Base-by-base conservation (phyloP, 1,284 basidiomycete genomes). In the Malassezia obtusa region DNA sequence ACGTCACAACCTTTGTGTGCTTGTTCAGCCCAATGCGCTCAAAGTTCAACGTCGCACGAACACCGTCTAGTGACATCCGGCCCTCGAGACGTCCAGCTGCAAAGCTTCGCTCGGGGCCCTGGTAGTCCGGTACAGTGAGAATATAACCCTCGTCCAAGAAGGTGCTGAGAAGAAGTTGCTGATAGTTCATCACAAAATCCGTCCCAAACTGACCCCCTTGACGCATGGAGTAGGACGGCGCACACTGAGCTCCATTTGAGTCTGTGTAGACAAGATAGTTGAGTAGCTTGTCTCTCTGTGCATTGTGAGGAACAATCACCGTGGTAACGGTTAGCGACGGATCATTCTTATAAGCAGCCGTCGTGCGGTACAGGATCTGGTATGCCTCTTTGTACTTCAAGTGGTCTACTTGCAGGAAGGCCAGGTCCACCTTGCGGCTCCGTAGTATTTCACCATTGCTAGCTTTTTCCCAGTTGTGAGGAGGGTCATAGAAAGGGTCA, bases 401-500 rank as follows among this genome's bases (percentile, higher is more conserved):
- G 26, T 43, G 24, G 12, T 26, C 35, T 2, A 26, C 17, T 17
- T 38, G 12, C 17, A 53, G 17, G 8, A 28, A 40, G 8, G 45
- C 30, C 12, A 65, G 47, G 11, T 61, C 46, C 21, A 68, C 48
- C 15, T 48, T 19, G 21, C 68, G 57, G 1, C 58, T 60, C 1
- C 61, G 53, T 1, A 70, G 44, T 45, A 70, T 55, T 6, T 57
- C 46, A 22, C 68, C 68, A 21, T 50, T 49, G 21, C 43, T 25
- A 1, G 50, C 40, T 0, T 55, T 22, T 6, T 56, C 37, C 25
- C 61, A 63, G 35, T 47, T 35, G 21, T 35, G 24, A 15, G 47
- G 33, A n/a, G 59, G 55, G 2, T 43, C 39, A 57, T 71, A 71
- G 59, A 68, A 71, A 2, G 57, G 37, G 30, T 68, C 68, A 22